phyloP scores from a whole-genome alignment of 2,329 filamentous ascomycete species.

The Aspergillus sp. region DNA sequence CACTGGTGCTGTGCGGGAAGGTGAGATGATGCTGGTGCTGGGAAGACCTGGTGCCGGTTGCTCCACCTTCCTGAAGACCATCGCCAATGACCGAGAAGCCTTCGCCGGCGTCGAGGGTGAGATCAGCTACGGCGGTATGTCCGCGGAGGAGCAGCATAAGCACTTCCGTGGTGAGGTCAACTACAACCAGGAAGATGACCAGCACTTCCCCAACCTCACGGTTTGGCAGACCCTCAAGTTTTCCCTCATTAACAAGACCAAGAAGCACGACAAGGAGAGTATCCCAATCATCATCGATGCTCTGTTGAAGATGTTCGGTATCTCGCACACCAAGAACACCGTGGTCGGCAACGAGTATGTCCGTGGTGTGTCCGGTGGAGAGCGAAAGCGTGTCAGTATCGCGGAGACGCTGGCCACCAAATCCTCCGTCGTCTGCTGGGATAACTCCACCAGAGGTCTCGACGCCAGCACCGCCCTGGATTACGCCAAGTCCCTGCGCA shows the following conservation, averaged over 20 bases:
- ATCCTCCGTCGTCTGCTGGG: conserved; percentile 74
- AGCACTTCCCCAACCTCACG: conserved; percentile 71
- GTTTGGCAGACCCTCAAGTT: conserved; percentile 79
- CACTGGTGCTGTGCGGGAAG: conserved; percentile 65
- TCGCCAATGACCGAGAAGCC: conserved; percentile 68
- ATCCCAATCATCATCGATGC: conserved; percentile 71
- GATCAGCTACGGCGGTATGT: conserved; percentile 71
- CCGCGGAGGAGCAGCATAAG: conserved; percentile 67
- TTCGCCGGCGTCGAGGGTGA: conserved; percentile 70
- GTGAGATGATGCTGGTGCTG: conserved; percentile 73
- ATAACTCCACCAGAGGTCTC: conserved; percentile 78
- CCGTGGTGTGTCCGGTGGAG: conserved; percentile 76
- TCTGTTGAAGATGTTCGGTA: conserved; percentile 76
- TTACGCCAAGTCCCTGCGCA: conserved; percentile 68
- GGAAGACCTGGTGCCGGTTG: conserved; percentile 75
- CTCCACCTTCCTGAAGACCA: conserved; percentile 73
- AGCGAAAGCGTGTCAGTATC: conserved; percentile 78
- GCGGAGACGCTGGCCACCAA: conserved; percentile 75
- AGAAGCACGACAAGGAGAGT: conserved; percentile 63
- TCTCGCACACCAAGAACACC: conserved; percentile 73
- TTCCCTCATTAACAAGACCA: conserved; percentile 73
- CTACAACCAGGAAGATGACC: conserved; percentile 76
- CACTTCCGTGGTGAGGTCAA: conserved; percentile 74
- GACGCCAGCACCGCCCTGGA: conserved; percentile 78
- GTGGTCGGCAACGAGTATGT: conserved; percentile 73